Percentiles rank a stretch among this genome's conserved stretches.
Evolutionary conservation across 2,329 filamentous ascomycete genomes (phyloP).

Genomic region (Graphilbum fragrans): DNA sequence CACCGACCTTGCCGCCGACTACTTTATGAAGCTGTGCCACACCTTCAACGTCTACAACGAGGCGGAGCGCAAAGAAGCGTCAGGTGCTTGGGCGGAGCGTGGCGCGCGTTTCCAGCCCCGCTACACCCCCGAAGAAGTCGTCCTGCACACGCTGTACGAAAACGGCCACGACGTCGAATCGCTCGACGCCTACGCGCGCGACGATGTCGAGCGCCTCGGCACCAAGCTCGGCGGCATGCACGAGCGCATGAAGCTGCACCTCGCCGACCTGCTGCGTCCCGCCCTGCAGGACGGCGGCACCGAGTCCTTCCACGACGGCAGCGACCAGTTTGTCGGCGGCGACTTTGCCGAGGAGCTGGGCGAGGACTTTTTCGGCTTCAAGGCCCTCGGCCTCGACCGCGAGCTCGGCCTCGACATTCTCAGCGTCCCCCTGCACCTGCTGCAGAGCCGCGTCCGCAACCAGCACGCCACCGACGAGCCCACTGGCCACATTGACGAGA

Average conservation of each 20-base stretch:
- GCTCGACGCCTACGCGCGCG: conserved; percentile 77
- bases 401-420: conserved; percentile 83
- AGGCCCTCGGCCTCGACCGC: conserved; percentile 80
- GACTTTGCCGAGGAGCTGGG: conserved; percentile 97
- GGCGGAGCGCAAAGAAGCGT: conserved; percentile 58
- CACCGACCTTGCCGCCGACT: conserved; percentile 80
- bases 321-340: conserved; percentile 90
- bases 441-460: conserved; percentile 81
- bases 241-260: conserved; percentile 86
- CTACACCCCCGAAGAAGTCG: conserved; percentile 72
- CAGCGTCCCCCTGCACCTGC: conserved; percentile 83
- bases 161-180: conserved; percentile 72
- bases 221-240: conserved; percentile 74
- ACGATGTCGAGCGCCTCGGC: conserved; percentile 81
- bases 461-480: conserved; percentile 67
- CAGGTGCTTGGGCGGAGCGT: conserved; percentile 24
- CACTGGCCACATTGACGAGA: conserved; percentile 42
- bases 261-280: conserved; percentile 85
- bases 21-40: conserved; percentile 71
- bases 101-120: conserved; percentile 43
- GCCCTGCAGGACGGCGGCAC: conserved; percentile 69
- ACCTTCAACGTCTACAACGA: conserved; percentile 77
- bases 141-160: conserved; percentile 75
- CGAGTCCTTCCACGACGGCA: conserved; percentile 92
- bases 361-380: conserved; percentile 98